These are phyloP conservation scores for Talaromyces sp. DNA, from an alignment of 2,329 filamentous ascomycete genomes.

Conservation along the genomic window DNA sequence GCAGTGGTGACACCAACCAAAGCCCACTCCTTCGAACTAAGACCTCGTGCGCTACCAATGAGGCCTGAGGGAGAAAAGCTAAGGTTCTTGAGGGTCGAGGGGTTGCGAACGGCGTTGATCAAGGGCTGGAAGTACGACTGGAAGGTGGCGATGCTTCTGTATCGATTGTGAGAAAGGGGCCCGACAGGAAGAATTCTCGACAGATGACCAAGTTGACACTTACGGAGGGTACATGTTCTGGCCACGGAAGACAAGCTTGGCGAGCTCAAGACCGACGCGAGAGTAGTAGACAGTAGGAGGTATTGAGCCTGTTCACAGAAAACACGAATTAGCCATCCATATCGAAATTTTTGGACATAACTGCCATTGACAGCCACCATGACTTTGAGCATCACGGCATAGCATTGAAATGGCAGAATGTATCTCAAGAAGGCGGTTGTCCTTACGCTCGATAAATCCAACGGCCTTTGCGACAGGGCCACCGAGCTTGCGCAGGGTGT, in stretches of 20 bases:
- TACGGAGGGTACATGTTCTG: constrained; percentile 96
- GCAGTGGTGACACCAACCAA: constrained; percentile 72
- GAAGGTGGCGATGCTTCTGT: constrained; percentile 72
- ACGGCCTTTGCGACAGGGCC: constrained; percentile 77
- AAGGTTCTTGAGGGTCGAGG: constrained; percentile 54
- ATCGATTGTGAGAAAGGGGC: constrained; percentile 4
- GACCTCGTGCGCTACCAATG: constrained; percentile 58
- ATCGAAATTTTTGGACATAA: background rate
- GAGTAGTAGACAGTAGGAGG: constrained; percentile 89
- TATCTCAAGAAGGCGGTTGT: background rate
- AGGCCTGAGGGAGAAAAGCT: constrained; percentile 50
- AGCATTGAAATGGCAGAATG: background rate
- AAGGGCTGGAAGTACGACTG: constrained; percentile 78
- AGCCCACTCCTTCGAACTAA: constrained; percentile 65
- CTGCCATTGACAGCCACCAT: background rate
- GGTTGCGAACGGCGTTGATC: constrained; percentile 66
- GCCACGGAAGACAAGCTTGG: constrained; percentile 78
- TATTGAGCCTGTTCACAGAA: constrained; percentile 60
- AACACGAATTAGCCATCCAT: constrained; percentile 1
- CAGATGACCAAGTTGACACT: constrained; percentile 38
- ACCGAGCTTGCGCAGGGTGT: constrained; percentile 68
- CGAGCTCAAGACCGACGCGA: constrained; percentile 79
- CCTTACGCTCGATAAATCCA: constrained; percentile 78
- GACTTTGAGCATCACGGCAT: background rate
- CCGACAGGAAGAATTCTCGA: background rate